Evolutionary conservation across 805 yeast species (phyloP), one percentile per base, ranked within the genome.

Genomic region (Schwanniomyces yamadae): DNA sequence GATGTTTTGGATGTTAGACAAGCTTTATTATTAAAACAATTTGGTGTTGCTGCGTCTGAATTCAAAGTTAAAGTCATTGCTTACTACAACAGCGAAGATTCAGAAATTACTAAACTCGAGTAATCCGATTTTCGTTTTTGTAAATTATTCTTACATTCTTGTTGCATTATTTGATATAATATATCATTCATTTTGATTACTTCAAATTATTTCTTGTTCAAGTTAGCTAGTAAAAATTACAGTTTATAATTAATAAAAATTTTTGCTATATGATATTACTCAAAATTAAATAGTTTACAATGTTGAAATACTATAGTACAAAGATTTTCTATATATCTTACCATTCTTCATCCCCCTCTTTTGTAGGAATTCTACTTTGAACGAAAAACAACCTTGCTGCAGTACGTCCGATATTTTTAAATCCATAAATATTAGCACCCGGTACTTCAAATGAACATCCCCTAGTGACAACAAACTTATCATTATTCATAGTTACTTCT

Each of bases 11-110:
- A 88, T 62, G 93, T 90, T 33, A 83, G 84, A 54, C 95, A 93
- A 67, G 95, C 97, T 16, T 75, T 93, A 48, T 79, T 93, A 37
- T 73, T 93, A 61, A 93, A 93, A 66, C 93, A 87, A 50, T 95
- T 93, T 61, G 99, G 99, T 54, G 78, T 95, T 39, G 97, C 97
- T 9, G 88, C 89, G 37, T 76, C 96, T 29, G 89, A 86, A 57
- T 93, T 91, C 66, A 87, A 81, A 62, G 95, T 93, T 34, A 75
- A 78, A 50, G 66, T 84, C 44, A 65, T 80, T 49, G 96, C 93
- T 13, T 86, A 75, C 61, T 91, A 84, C 57, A 81, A 84, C 57
- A 80, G 75, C 40, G 88, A 86, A 37, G 62, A 44, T 27, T 42
- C 58, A 11, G 57, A 61, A 41, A 49, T 60, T 30, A 52, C 49